phyloP scores from a whole-genome alignment of 495 filamentous ascomycete species.

The Hypoxylon cercidicola region DNA sequence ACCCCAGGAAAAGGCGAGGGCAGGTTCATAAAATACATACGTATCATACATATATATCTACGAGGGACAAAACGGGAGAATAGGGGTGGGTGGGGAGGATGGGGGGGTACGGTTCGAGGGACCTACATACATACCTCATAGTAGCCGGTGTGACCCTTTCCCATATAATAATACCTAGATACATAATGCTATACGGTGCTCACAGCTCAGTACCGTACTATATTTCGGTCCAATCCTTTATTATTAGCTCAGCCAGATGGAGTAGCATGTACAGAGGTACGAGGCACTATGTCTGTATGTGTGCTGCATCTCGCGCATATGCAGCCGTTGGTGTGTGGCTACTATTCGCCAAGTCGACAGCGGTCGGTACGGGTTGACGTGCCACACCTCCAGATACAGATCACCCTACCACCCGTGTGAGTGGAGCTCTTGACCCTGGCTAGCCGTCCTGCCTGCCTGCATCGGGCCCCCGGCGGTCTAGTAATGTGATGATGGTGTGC shows the following conservation, averaged over 20 bases:
- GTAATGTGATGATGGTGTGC: slow-evolving; percentile 38
- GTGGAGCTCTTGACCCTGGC: slow-evolving; percentile 43
- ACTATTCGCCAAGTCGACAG: slow-evolving; percentile 40
- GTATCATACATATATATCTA: too few relatives aligned
- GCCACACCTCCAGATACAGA: slow-evolving; percentile 46
- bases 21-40: slow-evolving; percentile 33
- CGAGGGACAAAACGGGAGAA: slow-evolving; percentile 17
- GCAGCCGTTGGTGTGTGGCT: slow-evolving; percentile 47
- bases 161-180: slow-evolving; percentile 22
- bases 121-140: not conserved
- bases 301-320: slow-evolving; percentile 53
- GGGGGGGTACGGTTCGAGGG: slow-evolving; percentile 6
- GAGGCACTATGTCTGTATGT: slow-evolving; percentile 44
- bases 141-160: slow-evolving; percentile 42
- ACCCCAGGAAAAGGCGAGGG: slow-evolving; percentile 38
- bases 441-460: slow-evolving; percentile 40
- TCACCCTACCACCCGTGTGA: slow-evolving; percentile 46
- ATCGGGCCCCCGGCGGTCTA: slow-evolving; percentile 36
- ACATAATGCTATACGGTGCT: slow-evolving; percentile 16
- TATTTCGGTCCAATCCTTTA: slow-evolving; percentile 38
- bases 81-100: not conserved
- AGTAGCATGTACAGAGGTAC: slow-evolving; percentile 39
- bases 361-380: slow-evolving; percentile 34
- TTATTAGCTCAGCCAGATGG: slow-evolving; percentile 38
- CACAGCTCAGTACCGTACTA: slow-evolving; percentile 27